Evolutionary conservation across 1,139 yeast species (phyloP).

Genomic region (Pichia sp.): DNA sequence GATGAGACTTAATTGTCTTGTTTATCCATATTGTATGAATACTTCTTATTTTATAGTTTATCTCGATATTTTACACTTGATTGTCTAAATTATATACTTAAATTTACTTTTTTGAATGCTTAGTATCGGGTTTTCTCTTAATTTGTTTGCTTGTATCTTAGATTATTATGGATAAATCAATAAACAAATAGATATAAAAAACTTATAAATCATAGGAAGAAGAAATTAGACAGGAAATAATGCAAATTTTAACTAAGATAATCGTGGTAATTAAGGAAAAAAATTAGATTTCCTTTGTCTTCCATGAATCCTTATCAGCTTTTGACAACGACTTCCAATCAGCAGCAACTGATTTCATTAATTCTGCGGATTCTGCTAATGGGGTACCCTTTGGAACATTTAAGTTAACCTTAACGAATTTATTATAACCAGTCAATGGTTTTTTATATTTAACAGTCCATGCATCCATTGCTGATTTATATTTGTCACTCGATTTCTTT

Average conservation of each 20-base stretch:
- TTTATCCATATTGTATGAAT: too few species aligned
- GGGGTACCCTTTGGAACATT: conserved; percentile 9
- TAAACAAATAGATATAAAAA: neutral
- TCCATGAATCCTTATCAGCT: conserved; percentile 23
- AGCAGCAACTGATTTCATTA: conserved; percentile 13
- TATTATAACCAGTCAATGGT: conserved; percentile 20
- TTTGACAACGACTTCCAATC: conserved; percentile 19
- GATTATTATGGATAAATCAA: neutral
- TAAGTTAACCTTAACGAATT: conserved; percentile 17
- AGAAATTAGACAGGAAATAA: neutral
- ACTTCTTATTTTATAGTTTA: too few species aligned
- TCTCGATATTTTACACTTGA: too few species aligned
- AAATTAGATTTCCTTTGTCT: conserved; percentile 6
- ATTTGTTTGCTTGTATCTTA: too few species aligned
- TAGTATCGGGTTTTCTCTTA: too few species aligned
- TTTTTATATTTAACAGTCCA: conserved; percentile 24
- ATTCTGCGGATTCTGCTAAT: neutral
- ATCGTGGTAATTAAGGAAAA: too few species aligned
- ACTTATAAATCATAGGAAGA: neutral
- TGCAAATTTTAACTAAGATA: too few species aligned
- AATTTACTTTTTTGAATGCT: too few species aligned
- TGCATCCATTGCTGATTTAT: conserved; percentile 14
- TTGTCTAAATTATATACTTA: too few species aligned
- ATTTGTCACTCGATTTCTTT: conserved; percentile 8
- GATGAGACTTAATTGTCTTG: too few species aligned